Percentiles rank a stretch among this genome's conserved stretches.
These are phyloP conservation scores for Tuber aestivum DNA, from an alignment of 495 filamentous ascomycete genomes.

Conservation along the genomic window DNA sequence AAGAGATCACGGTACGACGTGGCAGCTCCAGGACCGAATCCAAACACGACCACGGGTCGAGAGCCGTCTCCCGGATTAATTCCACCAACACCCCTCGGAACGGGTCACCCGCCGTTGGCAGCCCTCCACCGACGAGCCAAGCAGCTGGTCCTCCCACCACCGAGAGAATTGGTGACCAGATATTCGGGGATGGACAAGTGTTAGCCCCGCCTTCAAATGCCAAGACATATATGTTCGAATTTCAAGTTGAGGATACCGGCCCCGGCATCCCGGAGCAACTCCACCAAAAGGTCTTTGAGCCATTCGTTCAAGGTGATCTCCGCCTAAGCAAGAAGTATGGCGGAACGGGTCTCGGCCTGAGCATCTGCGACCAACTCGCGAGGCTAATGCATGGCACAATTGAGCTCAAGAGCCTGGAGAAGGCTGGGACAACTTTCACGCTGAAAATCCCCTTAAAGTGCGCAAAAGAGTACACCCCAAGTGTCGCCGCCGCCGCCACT, in stretches of 20 bases:
- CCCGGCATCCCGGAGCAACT: conserved; percentile 77
- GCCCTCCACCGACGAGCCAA: conserved; percentile 11
- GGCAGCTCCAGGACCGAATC: conserved; percentile 48
- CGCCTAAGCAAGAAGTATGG: conserved; percentile 84
- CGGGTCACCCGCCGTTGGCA: conserved; percentile 12
- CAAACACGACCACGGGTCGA: conserved; percentile 44
- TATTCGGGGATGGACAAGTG: conserved; percentile 16
- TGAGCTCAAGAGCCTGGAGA: conserved; percentile 62
- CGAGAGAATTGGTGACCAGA: conserved; percentile 30
- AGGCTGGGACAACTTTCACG: conserved; percentile 72
- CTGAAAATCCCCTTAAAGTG: conserved; percentile 79
- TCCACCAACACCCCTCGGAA: conserved; percentile 47
- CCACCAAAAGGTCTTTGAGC: conserved; percentile 80
- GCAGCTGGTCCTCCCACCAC: not conserved
- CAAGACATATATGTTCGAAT: conserved; percentile 65
- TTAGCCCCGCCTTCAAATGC: conserved; percentile 50
- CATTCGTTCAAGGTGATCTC: conserved; percentile 86
- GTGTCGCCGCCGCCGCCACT: conserved; percentile 29
- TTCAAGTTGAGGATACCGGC: conserved; percentile 82
- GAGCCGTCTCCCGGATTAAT: conserved; percentile 49
- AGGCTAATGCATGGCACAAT: conserved; percentile 76
- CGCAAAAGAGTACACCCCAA: conserved; percentile 59
- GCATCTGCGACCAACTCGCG: conserved; percentile 81
- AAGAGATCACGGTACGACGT: conserved; percentile 43
- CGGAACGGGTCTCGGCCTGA: conserved; percentile 83